Percentiles rank a stretch among this genome's conserved stretches.
Evolutionary conservation across 495 filamentous ascomycete species (phyloP).

Genomic region (Cryomyces minteri): DNA sequence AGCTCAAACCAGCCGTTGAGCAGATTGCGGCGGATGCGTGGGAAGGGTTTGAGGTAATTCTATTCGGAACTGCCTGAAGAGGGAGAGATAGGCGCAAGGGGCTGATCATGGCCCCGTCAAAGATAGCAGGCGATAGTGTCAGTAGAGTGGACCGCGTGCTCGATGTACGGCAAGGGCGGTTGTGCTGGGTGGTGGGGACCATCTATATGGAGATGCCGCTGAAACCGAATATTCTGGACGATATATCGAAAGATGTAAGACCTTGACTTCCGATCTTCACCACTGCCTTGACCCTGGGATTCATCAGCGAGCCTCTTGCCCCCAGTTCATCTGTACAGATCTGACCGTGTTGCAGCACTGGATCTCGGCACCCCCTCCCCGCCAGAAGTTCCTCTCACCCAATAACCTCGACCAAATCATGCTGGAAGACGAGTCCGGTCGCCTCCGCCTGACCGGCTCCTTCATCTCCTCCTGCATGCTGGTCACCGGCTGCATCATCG

Average conservation of each 20-base stretch:
- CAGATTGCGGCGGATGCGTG: constrained; percentile 53
- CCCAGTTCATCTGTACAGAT: too few relatives aligned
- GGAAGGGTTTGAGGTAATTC: constrained; percentile 44
- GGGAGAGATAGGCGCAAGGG: not conserved
- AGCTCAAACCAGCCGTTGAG: constrained; percentile 73
- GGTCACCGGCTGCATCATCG: constrained; percentile 82
- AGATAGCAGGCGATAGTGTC: constrained; percentile 63
- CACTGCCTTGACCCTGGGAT: too few relatives aligned
- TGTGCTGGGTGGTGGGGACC: constrained; percentile 91
- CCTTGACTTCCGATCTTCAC: too few relatives aligned
- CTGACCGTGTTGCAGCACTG: constrained; percentile 52
- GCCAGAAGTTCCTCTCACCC: constrained; percentile 51
- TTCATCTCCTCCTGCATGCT: constrained; percentile 44
- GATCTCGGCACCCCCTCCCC: constrained; percentile 64
- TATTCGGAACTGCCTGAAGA: too few relatives aligned
- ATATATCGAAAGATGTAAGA: constrained; percentile 72
- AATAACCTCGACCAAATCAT: constrained; percentile 54
- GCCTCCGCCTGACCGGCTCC: constrained; percentile 61
- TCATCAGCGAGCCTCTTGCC: too few relatives aligned
- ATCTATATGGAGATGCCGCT: constrained; percentile 94
- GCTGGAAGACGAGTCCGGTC: constrained; percentile 91
- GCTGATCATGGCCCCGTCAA: not conserved
- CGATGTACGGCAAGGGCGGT: constrained; percentile 85
- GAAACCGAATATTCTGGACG: constrained; percentile 93
- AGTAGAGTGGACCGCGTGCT: constrained; percentile 66